Evolutionary conservation across 2,329 filamentous ascomycete species (phyloP).

Genomic region (Fusarium torulosum): DNA sequence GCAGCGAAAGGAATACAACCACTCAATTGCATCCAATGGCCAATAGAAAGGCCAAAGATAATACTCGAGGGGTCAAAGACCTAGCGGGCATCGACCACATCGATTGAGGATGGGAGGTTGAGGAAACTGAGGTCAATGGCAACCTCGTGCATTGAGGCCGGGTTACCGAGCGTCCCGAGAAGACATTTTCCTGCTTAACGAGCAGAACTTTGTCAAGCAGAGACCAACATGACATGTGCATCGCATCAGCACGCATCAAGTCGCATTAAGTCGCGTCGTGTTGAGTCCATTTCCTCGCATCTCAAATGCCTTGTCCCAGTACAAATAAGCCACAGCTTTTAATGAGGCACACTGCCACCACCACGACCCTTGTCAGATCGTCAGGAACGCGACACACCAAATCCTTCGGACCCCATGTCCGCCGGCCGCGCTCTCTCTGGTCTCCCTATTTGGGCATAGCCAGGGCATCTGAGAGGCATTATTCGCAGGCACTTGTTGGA

Average conservation of each 20-base stretch:
- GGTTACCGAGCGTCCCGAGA: conserved; percentile 22
- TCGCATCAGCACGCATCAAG: conserved; percentile 7
- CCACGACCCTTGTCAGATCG: conserved; percentile 44
- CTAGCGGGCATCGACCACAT: neutral
- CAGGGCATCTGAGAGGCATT: conserved; percentile 1
- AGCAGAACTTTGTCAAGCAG: conserved; percentile 18
- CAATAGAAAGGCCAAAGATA: neutral
- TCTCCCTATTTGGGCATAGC: conserved; percentile 36
- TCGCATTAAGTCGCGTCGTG: conserved; percentile 4
- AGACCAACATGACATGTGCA: conserved; percentile 23
- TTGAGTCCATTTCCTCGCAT: conserved; percentile 3
- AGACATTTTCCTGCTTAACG: neutral
- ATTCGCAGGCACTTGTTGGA: conserved; percentile 1
- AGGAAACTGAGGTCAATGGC: conserved; percentile 22
- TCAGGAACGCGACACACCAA: conserved; percentile 48
- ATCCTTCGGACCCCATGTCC: conserved; percentile 19
- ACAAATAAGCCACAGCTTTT: conserved; percentile 22
- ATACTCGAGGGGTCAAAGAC: neutral
- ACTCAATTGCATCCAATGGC: conserved; percentile 27
- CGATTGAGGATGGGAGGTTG: neutral
- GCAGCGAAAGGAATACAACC: conserved; percentile 26
- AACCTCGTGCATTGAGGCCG: neutral
- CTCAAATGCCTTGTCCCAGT: conserved; percentile 13
- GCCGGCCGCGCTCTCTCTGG: conserved; percentile 18
- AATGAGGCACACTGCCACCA: conserved; percentile 19